These are phyloP conservation scores for Penicillium sp. DNA, from an alignment of 2,329 filamentous ascomycete species.

Conservation along the genomic window DNA sequence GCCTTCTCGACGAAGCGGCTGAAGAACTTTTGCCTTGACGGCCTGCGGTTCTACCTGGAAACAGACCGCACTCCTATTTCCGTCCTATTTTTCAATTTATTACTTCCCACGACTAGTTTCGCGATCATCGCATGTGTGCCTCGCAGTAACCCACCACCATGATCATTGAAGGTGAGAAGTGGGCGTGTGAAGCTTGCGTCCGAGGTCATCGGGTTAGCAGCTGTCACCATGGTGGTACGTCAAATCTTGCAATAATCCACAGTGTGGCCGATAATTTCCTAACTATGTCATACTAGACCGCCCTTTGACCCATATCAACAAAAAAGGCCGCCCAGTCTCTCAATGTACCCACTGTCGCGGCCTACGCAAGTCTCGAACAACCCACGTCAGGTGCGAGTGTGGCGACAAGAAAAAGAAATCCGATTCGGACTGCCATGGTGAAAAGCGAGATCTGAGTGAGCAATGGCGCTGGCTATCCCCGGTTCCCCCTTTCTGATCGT, in stretches of 20 bases:
- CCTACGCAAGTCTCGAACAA: slow-evolving; percentile 91
- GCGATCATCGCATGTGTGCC: slow-evolving; percentile 43
- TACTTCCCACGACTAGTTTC: slow-evolving; percentile 17
- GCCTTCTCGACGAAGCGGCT: slow-evolving; percentile 29
- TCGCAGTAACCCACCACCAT: slow-evolving; percentile 51
- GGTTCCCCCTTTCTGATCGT: slow-evolving; percentile 34
- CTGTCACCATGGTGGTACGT: slow-evolving; percentile 91
- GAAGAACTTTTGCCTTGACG: slow-evolving; percentile 34
- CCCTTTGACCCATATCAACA: slow-evolving; percentile 90
- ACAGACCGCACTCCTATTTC: slow-evolving; percentile 8
- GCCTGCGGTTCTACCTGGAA: slow-evolving; percentile 16
- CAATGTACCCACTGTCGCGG: slow-evolving; percentile 97
- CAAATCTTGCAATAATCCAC: slow-evolving; percentile 14
- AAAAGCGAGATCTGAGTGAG: slow-evolving; percentile 41
- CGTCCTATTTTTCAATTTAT: slow-evolving; percentile 17
- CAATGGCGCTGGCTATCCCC: slow-evolving; percentile 28
- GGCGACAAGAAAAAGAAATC: slow-evolving; percentile 79
- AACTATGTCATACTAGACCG: slow-evolving; percentile 63
- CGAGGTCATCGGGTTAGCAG: slow-evolving; percentile 98
- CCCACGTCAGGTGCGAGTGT: slow-evolving; percentile 95
- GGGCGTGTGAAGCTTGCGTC: slow-evolving; percentile 96
- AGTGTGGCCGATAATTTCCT: not conserved
- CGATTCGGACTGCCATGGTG: slow-evolving; percentile 39
- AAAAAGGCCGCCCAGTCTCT: slow-evolving; percentile 94
- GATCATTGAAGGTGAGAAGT: slow-evolving; percentile 95